Base-by-base conservation (phyloP, 192 early-diverging fungal species). In the Haplosporangium gracile region DNA sequence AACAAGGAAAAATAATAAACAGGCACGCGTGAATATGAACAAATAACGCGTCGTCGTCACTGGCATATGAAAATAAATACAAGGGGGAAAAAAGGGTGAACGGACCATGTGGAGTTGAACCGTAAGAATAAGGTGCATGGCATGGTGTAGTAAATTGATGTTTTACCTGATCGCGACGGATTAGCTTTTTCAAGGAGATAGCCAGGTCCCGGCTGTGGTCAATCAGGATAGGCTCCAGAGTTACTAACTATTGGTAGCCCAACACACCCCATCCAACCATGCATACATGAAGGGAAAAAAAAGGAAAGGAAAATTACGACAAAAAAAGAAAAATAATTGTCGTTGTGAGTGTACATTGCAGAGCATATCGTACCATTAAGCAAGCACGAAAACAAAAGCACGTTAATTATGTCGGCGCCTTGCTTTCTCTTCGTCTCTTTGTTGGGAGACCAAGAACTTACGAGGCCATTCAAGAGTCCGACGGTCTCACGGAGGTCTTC, bases 401-500 rank as follows among this genome's bases (percentile, higher is more conserved):
- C 8, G n/a, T 22, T 42, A 40, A 42, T 70, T 45, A 40, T 42
- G 9, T 40, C 40, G 22, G 71, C 29, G 71, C 71, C 42, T 42
- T 70, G 18, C 5, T 70, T 70, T 70, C 39, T 68, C 26, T 29
- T 68, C 11, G 63, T 26, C 34, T 39, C 40, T 40, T 38, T 70
- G 32, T 20, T 70, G 15, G 10, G 2, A 20, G 16, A 7, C 0
- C 36, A 53, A 34, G 45, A 51, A 40, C 68, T 69, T 85, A 85
- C 83, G 70, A 85, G 53, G 36, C 40, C 32, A 71, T 80, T 80
- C 29, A 85, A 69, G 4, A 85, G 60, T 49, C 60, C 60, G 29
- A 78, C 83, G 47, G 77, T 63, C 78, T 85, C 83, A 53, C 74
- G 83, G 78, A 85, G 78, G 78, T 85, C 70, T 13, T 85, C 83